phyloP scores from a whole-genome alignment of 106 monocot genomes.

The Gastrodia elata region DNA sequence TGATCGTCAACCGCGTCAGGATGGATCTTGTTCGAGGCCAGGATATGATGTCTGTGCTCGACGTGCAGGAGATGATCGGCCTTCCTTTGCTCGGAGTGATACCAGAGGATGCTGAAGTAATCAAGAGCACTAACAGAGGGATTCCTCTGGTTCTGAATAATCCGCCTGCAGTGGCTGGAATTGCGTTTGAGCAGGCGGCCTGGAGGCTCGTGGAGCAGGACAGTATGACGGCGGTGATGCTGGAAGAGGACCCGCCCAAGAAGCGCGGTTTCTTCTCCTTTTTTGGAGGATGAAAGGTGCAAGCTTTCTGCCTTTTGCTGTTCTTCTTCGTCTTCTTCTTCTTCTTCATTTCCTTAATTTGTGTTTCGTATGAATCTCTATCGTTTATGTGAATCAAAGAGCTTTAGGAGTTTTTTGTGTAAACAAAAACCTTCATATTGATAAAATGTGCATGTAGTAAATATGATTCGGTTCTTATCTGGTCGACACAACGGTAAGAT shows the following conservation, averaged over 20 bases:
- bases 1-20: slow-evolving; percentile 81
- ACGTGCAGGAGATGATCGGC: slow-evolving; percentile 96
- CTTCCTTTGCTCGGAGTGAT: slow-evolving; percentile 78
- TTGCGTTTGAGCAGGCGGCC: slow-evolving; percentile 92
- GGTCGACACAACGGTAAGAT: too few relatives aligned
- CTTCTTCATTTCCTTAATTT: not conserved
- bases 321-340: not conserved
- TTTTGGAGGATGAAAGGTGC: slow-evolving; percentile 52
- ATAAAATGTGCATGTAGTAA: too few relatives aligned
- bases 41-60: slow-evolving; percentile 97
- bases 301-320: not conserved
- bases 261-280: slow-evolving; percentile 87
- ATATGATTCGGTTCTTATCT: too few relatives aligned
- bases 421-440: too few relatives aligned
- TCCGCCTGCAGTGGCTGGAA: slow-evolving; percentile 64
- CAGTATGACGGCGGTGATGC: slow-evolving; percentile 78
- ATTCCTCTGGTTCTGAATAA: slow-evolving; percentile 67
- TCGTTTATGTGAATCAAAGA: not conserved
- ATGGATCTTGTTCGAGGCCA: slow-evolving; percentile 73
- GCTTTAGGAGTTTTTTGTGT: not conserved
- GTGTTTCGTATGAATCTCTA: not conserved
- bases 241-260: slow-evolving; percentile 83
- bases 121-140: slow-evolving; percentile 88
- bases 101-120: slow-evolving; percentile 91
- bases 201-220: slow-evolving; percentile 95